Conservation (phyloP, 495 filamentous ascomycete genomes). For the Penicillium argentinense region DNA sequence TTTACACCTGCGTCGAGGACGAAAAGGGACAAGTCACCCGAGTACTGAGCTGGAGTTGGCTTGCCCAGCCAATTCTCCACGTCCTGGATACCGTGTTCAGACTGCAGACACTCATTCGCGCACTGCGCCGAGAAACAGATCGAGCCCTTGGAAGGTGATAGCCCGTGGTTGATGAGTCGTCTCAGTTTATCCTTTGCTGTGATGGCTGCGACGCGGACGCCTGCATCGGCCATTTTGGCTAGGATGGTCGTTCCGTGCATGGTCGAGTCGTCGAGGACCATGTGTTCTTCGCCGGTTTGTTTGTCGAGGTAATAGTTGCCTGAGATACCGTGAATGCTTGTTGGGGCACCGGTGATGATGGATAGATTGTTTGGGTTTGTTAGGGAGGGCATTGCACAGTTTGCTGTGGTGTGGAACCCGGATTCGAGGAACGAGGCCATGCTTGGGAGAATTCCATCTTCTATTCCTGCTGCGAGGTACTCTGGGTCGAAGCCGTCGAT, state of each 20-base stretch:
- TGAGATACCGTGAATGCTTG: background rate
- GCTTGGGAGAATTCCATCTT: constrained; percentile 1
- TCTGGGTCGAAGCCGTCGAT: constrained; percentile 8
- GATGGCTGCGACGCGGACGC: background rate
- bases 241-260: background rate
- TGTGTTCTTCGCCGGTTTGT: background rate
- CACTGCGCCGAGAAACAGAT: background rate
- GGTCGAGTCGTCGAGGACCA: background rate
- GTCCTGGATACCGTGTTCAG: background rate
- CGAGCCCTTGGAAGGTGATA: background rate
- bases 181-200: background rate
- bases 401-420: background rate
- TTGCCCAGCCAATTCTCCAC: background rate
- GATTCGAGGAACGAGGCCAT: background rate
- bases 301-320: background rate
- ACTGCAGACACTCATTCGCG: background rate
- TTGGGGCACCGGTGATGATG: background rate
- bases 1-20: background rate
- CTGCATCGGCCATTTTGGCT: background rate
- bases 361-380: constrained; percentile 1
- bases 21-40: background rate
- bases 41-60: background rate
- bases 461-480: background rate
- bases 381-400: background rate
- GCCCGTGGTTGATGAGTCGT: background rate